Base-by-base conservation (phyloP, 345 rosid species). In the Trapa bicornis region DNA sequence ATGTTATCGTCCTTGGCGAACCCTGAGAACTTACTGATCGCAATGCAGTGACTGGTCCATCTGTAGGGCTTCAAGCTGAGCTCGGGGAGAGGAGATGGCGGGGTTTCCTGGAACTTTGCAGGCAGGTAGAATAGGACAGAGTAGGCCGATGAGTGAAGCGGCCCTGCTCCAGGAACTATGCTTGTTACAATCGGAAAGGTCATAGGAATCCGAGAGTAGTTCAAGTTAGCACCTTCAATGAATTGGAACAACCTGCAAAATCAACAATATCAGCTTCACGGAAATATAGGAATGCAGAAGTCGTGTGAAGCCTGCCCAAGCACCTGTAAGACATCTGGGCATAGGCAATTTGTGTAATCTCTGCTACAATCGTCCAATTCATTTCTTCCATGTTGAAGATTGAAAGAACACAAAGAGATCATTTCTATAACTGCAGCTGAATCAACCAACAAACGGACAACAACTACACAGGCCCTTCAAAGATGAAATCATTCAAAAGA, bases 211-310 rank as follows among this genome's bases (percentile, higher is more conserved):
- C 86, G 81, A n/a, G 89, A 82, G 73, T 32, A 73, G 52, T 88
- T 86, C 15, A 86, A 82, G 74, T 88, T 88, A 65, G 95, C 95
- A 42, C 95, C 91, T 75, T 82, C 73, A 57, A 77, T 80, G 76
- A 52, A 86, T 71, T 84, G 93, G 79, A 87, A 87, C 76, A 87
- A 78, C 79, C 87, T 83, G 68, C 22, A 35, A 74, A 2, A 47
- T 37, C 41, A 33, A 43, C 10, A 48, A 37, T 58, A 67, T 3
- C 6, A 41, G 43, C 2, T 41, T 4, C 1, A 3, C 43, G 7
- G 43, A 41, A 8, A 8, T 8, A 41, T 4, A 41, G 43, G 43
- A 41, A 8, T 3, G 43, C 7, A 41, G 43, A 41, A 41, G 43
- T 2, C 43, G 6, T 41, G 43, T 41, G 43, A 41, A 1, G 43